Evolutionary conservation across 495 filamentous ascomycete genomes (phyloP).

Genomic region (Aspergillus haitiensis): DNA sequence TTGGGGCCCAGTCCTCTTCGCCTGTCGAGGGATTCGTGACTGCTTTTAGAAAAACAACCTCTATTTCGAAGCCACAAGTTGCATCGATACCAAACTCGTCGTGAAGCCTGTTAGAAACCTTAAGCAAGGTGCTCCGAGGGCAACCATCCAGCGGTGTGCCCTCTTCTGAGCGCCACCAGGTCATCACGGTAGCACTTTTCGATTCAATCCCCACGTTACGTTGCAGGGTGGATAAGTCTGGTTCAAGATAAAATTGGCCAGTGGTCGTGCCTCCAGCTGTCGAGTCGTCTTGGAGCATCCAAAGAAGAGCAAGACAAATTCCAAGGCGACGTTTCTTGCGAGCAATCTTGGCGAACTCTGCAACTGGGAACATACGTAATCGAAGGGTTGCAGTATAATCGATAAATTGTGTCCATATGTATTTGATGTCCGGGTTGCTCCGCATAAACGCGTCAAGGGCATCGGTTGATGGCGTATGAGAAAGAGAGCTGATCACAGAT

Average conservation of each 20-base stretch:
- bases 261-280: conserved; percentile 42
- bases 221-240: conserved; percentile 58
- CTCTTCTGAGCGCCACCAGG: conserved; percentile 52
- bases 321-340: conserved; percentile 53
- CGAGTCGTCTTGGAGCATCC: conserved; percentile 54
- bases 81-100: conserved; percentile 50
- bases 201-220: conserved; percentile 51
- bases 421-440: conserved; percentile 44
- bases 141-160: conserved; percentile 44
- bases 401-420: conserved; percentile 72
- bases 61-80: conserved; percentile 78
- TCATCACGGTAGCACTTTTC: conserved; percentile 58
- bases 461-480: conserved; percentile 3
- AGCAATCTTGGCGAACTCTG: conserved; percentile 60
- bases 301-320: conserved; percentile 54
- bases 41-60: conserved; percentile 67
- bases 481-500: conserved; percentile 8
- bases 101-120: conserved; percentile 46
- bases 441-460: conserved; percentile 30
- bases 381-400: conserved; percentile 73
- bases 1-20: conserved; percentile 24
- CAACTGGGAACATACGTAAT: conserved; percentile 68
- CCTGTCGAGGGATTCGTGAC: conserved; percentile 20
- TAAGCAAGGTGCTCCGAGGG: conserved; percentile 57
- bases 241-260: conserved; percentile 61